Evolutionary conservation across 1,284 basidiomycete genomes (phyloP), one percentile per base, ranked within the genome.

Genomic region (Ustilago curta): DNA sequence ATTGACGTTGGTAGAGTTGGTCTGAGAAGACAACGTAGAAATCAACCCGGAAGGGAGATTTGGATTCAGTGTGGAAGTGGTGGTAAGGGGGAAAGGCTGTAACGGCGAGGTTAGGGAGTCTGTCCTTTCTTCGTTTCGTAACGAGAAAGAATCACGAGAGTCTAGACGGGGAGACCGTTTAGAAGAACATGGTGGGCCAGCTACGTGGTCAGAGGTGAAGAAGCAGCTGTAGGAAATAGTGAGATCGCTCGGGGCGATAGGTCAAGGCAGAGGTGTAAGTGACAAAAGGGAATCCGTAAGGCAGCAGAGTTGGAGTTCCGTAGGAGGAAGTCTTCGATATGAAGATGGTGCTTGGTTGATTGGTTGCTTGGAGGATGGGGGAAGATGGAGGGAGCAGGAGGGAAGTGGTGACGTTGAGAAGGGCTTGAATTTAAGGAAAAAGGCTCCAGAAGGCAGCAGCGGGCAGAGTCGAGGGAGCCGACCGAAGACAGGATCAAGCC

Each of bases 131-230:
- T 76, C 70, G 73, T 64, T 57, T 14, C 32, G 40, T 43, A 44
- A 75, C 72, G 72, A 70, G 67, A 56, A 75, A 70, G 54, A 59
- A 70, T 44, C 49, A 23, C 19, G 48, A 42, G 53, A 49, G 50
- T 75, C 72, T 75, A 63, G 63, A 63, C 64, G 63, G 72, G 63
- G 49, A 48, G 55, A 47, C 67, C 72, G 72, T 67, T 75, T 75
- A 75, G 72, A 75, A 75, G 67, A 70, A 53, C 72, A 75, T 75
- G 67, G 57, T 75, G 72, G 72, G 72, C 72, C 72, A 75, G 57
- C 72, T 66, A 61, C 64, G 72, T 75, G 72, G 72, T 75, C 62
- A 53, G 56, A 31, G 69, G 63, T 63, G 56, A 70, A 44, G 43
- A 49, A 75, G 55, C 63, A 60, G 67, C 72, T 70, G 63, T 67